These are phyloP conservation scores for Thelephora aurantiotincta DNA, from an alignment of 768 basidiomycete species.

Conservation along the genomic window DNA sequence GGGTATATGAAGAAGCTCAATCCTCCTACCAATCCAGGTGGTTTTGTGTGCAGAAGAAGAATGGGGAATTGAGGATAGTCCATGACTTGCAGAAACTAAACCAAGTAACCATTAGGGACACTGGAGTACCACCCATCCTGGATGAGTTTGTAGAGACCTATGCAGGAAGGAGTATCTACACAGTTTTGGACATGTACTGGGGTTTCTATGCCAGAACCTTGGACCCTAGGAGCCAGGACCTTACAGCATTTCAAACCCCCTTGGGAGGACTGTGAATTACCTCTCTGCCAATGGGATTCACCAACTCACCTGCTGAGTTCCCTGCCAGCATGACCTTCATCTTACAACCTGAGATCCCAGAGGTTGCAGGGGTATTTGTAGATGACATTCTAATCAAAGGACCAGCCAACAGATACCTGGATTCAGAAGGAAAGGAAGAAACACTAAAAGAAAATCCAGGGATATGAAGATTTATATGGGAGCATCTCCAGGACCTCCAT, in stretches of 20 bases:
- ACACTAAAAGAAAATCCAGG: too few species aligned
- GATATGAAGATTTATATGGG: too few species aligned
- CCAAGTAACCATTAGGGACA: too few species aligned
- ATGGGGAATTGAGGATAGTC: too few species aligned
- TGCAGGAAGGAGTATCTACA: too few species aligned
- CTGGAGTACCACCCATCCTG: too few species aligned
- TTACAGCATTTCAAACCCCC: conserved; percentile 10
- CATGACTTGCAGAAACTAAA: too few species aligned
- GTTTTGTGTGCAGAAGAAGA: too few species aligned
- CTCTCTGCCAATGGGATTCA: conserved; percentile 8
- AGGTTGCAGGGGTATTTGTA: conserved; percentile 21
- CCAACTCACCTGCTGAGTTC: conserved; percentile 6
- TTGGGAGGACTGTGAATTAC: conserved; percentile 7
- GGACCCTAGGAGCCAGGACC: conserved; percentile 3
- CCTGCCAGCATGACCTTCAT: conserved; percentile 10
- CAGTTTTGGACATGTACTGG: too few species aligned
- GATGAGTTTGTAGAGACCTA: too few species aligned
- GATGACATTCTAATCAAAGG: conserved; percentile 25
- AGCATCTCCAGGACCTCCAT: too few species aligned
- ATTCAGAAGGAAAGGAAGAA: conserved; percentile 13
- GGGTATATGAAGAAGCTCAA: conserved; percentile 26
- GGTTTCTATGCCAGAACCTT: too few species aligned
- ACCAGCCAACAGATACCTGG: conserved; percentile 17
- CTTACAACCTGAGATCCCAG: conserved; percentile 25
- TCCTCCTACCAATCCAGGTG: conserved; percentile 23